phyloP scores from a whole-genome alignment of 2,329 filamentous ascomycete genomes.

The Arthrobotrys iridis region DNA sequence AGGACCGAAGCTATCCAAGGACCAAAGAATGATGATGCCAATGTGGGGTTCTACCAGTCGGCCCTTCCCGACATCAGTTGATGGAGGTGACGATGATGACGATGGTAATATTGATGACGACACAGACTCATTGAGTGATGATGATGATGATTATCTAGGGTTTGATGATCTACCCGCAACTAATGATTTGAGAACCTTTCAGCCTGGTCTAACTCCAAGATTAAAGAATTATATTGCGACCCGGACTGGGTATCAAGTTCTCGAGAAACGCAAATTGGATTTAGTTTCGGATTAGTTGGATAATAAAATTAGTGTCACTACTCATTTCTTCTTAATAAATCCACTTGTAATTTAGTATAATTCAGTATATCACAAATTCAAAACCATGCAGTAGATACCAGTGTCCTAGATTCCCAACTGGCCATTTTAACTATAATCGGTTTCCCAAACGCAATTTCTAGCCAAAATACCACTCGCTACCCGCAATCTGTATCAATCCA shows the following conservation, averaged over 20 bases:
- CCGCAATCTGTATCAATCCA: constrained; percentile 25
- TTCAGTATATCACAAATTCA: no score
- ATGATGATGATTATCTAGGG: constrained; percentile 1
- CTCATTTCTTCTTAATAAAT: no score
- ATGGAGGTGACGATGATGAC: neutral
- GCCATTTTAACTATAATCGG: no score
- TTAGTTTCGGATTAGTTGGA: no score
- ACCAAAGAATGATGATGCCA: neutral
- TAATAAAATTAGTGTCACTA: no score
- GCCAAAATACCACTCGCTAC: neutral
- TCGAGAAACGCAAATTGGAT: neutral
- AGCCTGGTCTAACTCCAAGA: constrained; percentile 14
- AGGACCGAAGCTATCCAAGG: constrained; percentile 10
- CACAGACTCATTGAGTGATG: neutral
- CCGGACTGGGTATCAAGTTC: no score
- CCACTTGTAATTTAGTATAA: no score
- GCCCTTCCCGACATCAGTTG: neutral
- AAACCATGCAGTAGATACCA: no score
- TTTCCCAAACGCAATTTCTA: neutral
- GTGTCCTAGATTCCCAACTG: no score
- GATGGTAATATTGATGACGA: neutral
- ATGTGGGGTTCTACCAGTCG: neutral
- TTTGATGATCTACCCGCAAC: constrained; percentile 4
- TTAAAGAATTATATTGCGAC: constrained; percentile 5
- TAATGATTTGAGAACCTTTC: neutral